phyloP scores from a whole-genome alignment of 352 stramenopile species.

The Phytophthora pisi region DNA sequence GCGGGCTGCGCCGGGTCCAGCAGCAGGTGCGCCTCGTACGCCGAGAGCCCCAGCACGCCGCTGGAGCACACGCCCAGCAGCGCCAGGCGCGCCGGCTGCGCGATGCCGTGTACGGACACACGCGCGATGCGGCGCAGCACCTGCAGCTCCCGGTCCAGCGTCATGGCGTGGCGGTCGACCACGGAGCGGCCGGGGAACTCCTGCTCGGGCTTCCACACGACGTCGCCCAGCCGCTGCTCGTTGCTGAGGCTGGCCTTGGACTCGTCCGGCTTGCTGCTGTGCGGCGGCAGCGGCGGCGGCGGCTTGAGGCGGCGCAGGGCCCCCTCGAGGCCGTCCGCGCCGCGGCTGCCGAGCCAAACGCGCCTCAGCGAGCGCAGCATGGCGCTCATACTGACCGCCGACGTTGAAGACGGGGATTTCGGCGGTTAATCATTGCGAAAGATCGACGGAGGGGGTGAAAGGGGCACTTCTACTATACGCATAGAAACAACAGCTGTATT shows the following conservation, averaged over 20 bases:
- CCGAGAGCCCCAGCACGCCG: constrained; percentile 49
- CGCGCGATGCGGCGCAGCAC: constrained; percentile 52
- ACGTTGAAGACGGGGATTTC: constrained; percentile 13
- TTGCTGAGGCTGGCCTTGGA: constrained; percentile 21
- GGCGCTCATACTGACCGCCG: constrained; percentile 12
- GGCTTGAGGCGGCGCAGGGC: constrained; percentile 5
- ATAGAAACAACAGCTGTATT: neutral
- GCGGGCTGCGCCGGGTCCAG: constrained; percentile 35
- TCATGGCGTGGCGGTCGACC: constrained; percentile 44
- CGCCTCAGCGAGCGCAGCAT: constrained; percentile 29
- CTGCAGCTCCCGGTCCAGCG: constrained; percentile 45
- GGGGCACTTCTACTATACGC: neutral
- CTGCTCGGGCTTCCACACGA: constrained; percentile 63
- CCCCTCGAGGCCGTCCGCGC: constrained; percentile 3
- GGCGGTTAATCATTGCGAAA: neutral
- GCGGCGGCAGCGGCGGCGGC: neutral
- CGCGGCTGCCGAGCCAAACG: constrained; percentile 29
- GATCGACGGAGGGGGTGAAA: constrained; percentile 1
- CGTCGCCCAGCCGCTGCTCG: constrained; percentile 50
- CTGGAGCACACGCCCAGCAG: constrained; percentile 54
- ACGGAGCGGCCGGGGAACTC: constrained; percentile 58
- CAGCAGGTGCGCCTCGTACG: constrained; percentile 56
- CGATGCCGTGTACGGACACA: constrained; percentile 50
- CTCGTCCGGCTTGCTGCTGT: constrained; percentile 18
- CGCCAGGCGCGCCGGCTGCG: constrained; percentile 51